Conservation (phyloP, 495 filamentous ascomycete genomes). For the Aspergillus panamensis region DNA sequence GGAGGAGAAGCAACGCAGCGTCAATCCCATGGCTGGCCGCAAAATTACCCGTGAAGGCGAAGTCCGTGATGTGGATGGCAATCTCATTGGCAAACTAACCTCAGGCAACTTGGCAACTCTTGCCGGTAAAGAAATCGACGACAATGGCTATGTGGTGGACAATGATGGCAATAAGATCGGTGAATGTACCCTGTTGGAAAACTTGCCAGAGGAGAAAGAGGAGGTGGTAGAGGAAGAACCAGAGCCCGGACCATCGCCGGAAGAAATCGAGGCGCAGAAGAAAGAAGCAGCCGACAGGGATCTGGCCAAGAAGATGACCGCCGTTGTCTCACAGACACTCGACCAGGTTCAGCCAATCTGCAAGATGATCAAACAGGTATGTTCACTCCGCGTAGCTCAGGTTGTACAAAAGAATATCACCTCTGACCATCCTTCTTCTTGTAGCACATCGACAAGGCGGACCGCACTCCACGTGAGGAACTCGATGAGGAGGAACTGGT, state of each 20-base stretch:
- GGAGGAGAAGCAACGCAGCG: slow-evolving; percentile 62
- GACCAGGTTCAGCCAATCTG: slow-evolving; percentile 81
- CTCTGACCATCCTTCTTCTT: slow-evolving; percentile 13
- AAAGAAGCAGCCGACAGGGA: slow-evolving; percentile 65
- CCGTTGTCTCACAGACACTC: slow-evolving; percentile 71
- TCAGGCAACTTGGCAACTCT: slow-evolving; percentile 66
- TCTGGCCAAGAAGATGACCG: slow-evolving; percentile 72
- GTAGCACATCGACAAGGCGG: slow-evolving; percentile 74
- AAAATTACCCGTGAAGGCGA: slow-evolving; percentile 80
- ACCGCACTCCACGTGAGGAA: slow-evolving; percentile 81
- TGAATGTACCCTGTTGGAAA: slow-evolving; percentile 73
- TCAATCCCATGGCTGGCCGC: slow-evolving; percentile 71
- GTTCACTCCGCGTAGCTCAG: slow-evolving; percentile 3
- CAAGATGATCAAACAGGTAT: slow-evolving; percentile 81
- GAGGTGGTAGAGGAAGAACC: slow-evolving; percentile 34
- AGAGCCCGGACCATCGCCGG: slow-evolving; percentile 33
- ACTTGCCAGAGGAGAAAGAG: slow-evolving; percentile 52
- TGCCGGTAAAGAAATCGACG: slow-evolving; percentile 76
- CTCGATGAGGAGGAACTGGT: slow-evolving; percentile 89
- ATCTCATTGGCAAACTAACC: slow-evolving; percentile 76
- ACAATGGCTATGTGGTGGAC: slow-evolving; percentile 81
- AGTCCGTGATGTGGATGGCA: slow-evolving; percentile 75
- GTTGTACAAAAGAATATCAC: slow-evolving; percentile 13
- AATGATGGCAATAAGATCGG: slow-evolving; percentile 76
- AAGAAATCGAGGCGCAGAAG: slow-evolving; percentile 52